Evolutionary conservation across 306 rosid genomes (phyloP), one percentile per base, ranked within the genome.

Genomic region (Corylus heterophylla): DNA sequence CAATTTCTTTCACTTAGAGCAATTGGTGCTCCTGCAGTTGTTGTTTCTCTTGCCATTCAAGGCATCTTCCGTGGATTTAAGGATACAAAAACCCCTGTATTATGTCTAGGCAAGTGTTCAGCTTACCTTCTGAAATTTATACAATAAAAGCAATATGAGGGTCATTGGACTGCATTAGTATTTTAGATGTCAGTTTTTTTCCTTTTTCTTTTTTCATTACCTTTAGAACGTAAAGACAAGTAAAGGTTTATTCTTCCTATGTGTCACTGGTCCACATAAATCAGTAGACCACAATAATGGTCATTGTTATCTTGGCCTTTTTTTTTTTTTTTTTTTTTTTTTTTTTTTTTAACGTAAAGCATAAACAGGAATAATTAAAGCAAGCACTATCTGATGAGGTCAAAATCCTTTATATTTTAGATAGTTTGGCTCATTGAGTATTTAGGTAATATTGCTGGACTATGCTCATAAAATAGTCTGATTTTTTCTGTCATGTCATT

Each of bases 31-130:
- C 99, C 99, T 18, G 99, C 99, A 63, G 99, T 90, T 68, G 99
- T 93, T 62, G 94, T 87, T 39, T 90, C 97, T 78, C 86, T 95
- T 92, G 97, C 99, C 74, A 93, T 93, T 82, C 99, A 95, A 85
- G 99, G 99, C 79, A 86, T 95, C 83, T 95, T 95, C 77, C 98
- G 98, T 74, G 99, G 99, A 71, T 95, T 93, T 85, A 95, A 93
- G 87, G 99, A 95, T 84, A 95, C 99, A 55, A 86, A 87, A 84
- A 95, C 97, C 59, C 97, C 99, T 45, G 92, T 95, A 71, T 56
- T 93, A 73, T 93, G 99, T 83, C 86, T 95, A 83, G 99, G 99
- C 85, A 89, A 88, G 94, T 86, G 39, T 80, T 78, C 75, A 44
- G 52, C 54, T 44, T 47, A 39, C 27, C 29, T 67, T 67, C 51